phyloP scores from a whole-genome alignment of 345 rosid genomes.

The Gossypium sturtianum region DNA sequence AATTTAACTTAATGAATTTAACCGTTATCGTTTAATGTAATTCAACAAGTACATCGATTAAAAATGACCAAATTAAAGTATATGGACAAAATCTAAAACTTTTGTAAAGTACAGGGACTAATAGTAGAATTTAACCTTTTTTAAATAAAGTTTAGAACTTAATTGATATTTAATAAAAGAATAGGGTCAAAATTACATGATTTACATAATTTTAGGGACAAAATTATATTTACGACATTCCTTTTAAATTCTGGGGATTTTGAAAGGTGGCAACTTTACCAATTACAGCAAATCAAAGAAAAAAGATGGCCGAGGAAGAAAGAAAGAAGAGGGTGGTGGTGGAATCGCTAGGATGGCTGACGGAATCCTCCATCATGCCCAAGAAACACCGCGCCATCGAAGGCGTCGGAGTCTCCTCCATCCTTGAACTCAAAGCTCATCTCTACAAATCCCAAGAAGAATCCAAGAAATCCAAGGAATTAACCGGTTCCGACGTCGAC shows the following conservation, averaged over 20 bases:
- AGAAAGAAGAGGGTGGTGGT: conserved; percentile 51
- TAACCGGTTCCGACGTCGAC: conserved; percentile 43
- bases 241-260: not conserved
- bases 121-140: no score
- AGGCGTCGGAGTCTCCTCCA: conserved; percentile 85
- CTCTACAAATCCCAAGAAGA: conserved; percentile 87
- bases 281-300: no score
- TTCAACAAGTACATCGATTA: no score
- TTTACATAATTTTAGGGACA: not conserved
- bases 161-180: not conserved
- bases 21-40: no score
- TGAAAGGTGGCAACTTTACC: no score
- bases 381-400: conserved; percentile 80
- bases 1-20: no score
- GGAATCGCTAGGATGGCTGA: conserved; percentile 94
- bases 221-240: no score
- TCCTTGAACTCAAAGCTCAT: conserved; percentile 85
- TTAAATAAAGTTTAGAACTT: not conserved
- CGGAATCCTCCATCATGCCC: conserved; percentile 88
- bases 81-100: no score
- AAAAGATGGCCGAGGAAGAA: conserved; percentile 34
- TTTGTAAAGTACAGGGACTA: no score
- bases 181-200: not conserved
- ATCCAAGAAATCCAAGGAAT: conserved; percentile 55
- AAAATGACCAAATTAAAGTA: no score